phyloP scores from a whole-genome alignment of 768 basidiomycete genomes.

The Russula abietina region DNA sequence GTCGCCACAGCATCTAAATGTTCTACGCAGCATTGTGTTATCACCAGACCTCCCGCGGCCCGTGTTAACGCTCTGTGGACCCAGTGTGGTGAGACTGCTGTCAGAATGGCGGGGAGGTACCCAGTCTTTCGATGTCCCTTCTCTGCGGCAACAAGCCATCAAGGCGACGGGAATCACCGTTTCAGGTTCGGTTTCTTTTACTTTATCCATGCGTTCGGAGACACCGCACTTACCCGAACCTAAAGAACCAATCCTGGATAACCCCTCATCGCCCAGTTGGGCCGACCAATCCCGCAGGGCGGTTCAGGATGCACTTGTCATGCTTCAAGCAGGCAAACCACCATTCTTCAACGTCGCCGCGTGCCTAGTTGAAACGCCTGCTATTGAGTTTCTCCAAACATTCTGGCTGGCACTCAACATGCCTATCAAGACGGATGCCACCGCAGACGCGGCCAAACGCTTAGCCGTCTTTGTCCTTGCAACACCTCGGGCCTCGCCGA shows the following conservation, averaged over 20 bases:
- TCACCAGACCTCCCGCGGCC: slow-evolving; percentile 60
- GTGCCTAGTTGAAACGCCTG: slow-evolving; percentile 52
- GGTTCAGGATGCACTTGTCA: slow-evolving; percentile 50
- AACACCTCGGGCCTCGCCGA: slow-evolving; percentile 46
- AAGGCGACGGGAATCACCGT: slow-evolving; percentile 36
- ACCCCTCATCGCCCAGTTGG: slow-evolving; percentile 32
- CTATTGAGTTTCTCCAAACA: slow-evolving; percentile 54
- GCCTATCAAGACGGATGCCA: slow-evolving; percentile 46
- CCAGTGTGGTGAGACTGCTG: slow-evolving; percentile 43
- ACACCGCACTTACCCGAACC: not conserved
- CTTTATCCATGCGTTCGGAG: not conserved
- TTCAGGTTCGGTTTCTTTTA: slow-evolving; percentile 33
- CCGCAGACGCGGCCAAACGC: slow-evolving; percentile 56
- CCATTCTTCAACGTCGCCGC: slow-evolving; percentile 61
- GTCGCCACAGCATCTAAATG: slow-evolving; percentile 50
- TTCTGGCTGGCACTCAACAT: slow-evolving; percentile 64
- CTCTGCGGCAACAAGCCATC: slow-evolving; percentile 37
- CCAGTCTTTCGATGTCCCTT: slow-evolving; percentile 33
- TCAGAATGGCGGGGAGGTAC: slow-evolving; percentile 36
- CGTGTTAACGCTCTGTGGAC: slow-evolving; percentile 59
- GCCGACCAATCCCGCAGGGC: slow-evolving; percentile 51
- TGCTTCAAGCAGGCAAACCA: slow-evolving; percentile 56
- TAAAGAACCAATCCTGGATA: not conserved
- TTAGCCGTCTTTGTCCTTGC: slow-evolving; percentile 64
- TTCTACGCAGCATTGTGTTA: slow-evolving; percentile 59